Evolutionary conservation across 2,329 filamentous ascomycete species (phyloP), one percentile per base, ranked within the genome.

Genomic region (Paecilomyces niveus): DNA sequence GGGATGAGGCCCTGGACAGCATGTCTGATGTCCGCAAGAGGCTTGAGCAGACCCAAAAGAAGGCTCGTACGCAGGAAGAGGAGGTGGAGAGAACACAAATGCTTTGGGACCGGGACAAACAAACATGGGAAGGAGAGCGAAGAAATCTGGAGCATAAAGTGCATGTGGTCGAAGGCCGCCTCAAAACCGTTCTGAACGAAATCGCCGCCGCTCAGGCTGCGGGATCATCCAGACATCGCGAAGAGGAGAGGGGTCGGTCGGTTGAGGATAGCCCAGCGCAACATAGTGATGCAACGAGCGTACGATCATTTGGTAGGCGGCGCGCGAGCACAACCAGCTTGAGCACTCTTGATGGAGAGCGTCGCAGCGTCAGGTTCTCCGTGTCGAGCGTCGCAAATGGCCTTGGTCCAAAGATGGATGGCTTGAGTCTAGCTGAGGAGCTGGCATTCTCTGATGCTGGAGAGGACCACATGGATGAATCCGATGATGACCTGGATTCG

Each of bases 351-450:
- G 82, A 78, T 53, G 72, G 74, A 45, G 78, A 82, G 50, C 77
- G 76, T 45, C 76, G 78, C 53, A 77, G 87, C 70, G 82, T 90
- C 61, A 85, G 90, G 31, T 90, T 88, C 69, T 95, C 92, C 1
- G 76, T 88, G 24, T 78, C 89, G 61, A 86, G 81, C 62, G 80
- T 82, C n/a, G 74, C 76, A 7, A 80, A 80, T 61, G 75, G 76
- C 9, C 77, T 80, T 59, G 82, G 81, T 9, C 75, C 78, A 21
- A 88, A 87, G 68, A 68, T 77, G 3, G 86, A 85, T 65, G 89
- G 88, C 1, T 75, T 91, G 59, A 96, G 89, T 62, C 80, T 99
- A 49, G 94, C 94, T 0, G 92, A 97, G 66, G 94, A 99, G 75
- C 82, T 99, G 57, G 87, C 90, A 61, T 89, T 96, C 61, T 90